Conservation (phyloP, 768 basidiomycete genomes). For the Jaapia argillacea region DNA sequence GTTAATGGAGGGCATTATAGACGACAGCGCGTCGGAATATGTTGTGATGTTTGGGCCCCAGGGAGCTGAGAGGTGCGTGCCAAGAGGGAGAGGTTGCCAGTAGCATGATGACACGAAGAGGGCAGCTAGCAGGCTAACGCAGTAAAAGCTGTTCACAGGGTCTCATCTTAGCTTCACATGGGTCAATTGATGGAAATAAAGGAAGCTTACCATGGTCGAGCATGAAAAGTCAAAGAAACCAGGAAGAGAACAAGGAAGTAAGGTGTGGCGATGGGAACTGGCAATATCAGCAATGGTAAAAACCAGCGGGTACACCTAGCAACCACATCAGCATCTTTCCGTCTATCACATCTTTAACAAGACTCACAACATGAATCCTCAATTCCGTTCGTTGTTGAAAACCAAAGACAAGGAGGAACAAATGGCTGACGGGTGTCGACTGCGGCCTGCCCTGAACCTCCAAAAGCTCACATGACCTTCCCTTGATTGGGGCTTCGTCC, state of each 20-base stretch:
- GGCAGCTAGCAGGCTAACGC: constrained; percentile 73
- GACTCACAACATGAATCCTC: constrained; percentile 70
- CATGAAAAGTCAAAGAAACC: constrained; percentile 68
- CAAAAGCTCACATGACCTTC: no score
- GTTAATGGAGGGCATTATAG: constrained; percentile 25
- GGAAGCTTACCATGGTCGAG: constrained; percentile 67
- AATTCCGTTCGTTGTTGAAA: neutral
- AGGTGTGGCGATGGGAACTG: constrained; percentile 71
- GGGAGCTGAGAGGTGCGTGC: constrained; percentile 49
- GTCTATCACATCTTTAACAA: no score
- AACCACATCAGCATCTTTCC: neutral
- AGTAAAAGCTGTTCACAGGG: constrained; percentile 56
- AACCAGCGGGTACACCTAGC: constrained; percentile 82
- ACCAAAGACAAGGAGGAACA: neutral
- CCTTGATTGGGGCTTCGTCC: no score
- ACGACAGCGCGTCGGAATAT: constrained; percentile 54
- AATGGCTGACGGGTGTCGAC: constrained; percentile 1
- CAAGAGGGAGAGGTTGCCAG: constrained; percentile 73
- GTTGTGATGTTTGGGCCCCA: constrained; percentile 68
- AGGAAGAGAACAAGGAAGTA: constrained; percentile 74
- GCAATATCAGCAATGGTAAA: constrained; percentile 64
- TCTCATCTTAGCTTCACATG: constrained; percentile 1
- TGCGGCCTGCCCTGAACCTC: constrained; percentile 10
- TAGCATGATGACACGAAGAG: constrained; percentile 83
- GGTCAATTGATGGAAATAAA: constrained; percentile 1